These are phyloP conservation scores for Lycium ferocissimum DNA, from an alignment of 257 asterid species.

Conservation along the genomic window DNA sequence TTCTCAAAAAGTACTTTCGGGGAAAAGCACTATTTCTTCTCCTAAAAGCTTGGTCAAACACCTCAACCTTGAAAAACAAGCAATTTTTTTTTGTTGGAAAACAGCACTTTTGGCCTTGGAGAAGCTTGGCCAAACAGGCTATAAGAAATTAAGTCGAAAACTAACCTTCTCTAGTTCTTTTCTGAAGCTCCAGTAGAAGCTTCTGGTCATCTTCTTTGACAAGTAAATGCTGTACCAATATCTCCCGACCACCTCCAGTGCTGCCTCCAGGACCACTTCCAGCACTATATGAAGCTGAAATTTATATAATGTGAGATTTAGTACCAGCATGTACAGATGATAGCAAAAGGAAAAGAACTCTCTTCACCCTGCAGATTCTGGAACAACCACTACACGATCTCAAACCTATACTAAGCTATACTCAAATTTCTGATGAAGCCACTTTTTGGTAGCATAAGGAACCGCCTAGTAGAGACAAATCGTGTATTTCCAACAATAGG, in stretches of 20 bases:
- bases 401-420: neutral
- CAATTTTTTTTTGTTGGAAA: too few species aligned
- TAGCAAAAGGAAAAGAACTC: conserved; percentile 4
- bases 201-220: conserved; percentile 88
- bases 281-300: conserved; percentile 73
- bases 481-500: neutral
- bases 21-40: too few species aligned
- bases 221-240: conserved; percentile 92
- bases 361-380: neutral
- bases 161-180: conserved; percentile 73
- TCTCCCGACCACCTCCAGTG: conserved; percentile 65
- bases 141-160: conserved; percentile 27
- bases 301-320: conserved; percentile 23
- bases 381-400: too few species aligned
- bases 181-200: conserved; percentile 78
- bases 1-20: too few species aligned
- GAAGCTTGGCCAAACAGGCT: too few species aligned
- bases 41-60: too few species aligned
- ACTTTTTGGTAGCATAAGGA: neutral
- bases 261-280: conserved; percentile 60
- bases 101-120: too few species aligned
- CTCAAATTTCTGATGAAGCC: conserved; percentile 3
- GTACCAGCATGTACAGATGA: conserved; percentile 9
- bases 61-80: too few species aligned
- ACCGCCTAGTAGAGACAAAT: neutral